These are phyloP conservation scores for Thelephora terrestris DNA, from an alignment of 1,284 basidiomycete species.

Conservation along the genomic window DNA sequence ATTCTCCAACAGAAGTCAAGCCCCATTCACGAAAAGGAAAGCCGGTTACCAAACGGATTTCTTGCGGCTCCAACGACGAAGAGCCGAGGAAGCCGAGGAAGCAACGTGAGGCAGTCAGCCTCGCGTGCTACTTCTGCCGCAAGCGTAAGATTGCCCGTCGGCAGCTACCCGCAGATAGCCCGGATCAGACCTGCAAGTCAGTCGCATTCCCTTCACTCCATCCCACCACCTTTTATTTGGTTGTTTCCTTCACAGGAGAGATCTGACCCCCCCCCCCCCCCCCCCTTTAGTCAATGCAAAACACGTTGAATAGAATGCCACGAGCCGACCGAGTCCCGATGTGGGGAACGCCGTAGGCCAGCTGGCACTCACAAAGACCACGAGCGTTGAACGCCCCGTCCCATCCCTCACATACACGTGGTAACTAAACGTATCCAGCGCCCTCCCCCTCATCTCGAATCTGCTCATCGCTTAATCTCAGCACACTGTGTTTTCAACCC, in stretches of 20 bases:
- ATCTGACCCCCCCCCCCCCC: background rate
- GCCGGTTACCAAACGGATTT: slow-evolving; percentile 5
- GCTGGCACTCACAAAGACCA: background rate
- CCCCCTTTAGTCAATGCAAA: slow-evolving; percentile 14
- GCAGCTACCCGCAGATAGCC: slow-evolving; percentile 25
- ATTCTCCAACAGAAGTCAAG: too few species aligned
- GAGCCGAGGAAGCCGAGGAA: slow-evolving; percentile 25
- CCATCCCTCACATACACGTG: too few species aligned
- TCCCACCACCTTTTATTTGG: slow-evolving; percentile 6
- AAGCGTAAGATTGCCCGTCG: slow-evolving; percentile 38
- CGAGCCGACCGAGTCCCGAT: slow-evolving; percentile 16
- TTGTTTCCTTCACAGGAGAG: background rate
- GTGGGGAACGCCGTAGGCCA: slow-evolving; percentile 12
- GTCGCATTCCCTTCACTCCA: too few species aligned
- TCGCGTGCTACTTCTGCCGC: slow-evolving; percentile 35
- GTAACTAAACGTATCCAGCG: too few species aligned
- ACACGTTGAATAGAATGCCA: slow-evolving; percentile 13
- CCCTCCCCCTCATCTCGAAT: too few species aligned
- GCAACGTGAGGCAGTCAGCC: slow-evolving; percentile 17
- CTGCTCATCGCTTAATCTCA: too few species aligned
- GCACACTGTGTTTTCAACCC: too few species aligned
- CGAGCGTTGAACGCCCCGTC: background rate
- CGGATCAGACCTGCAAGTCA: slow-evolving; percentile 32
- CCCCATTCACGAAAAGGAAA: slow-evolving; percentile 1
- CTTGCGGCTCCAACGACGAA: slow-evolving; percentile 15